Evolutionary conservation across 768 basidiomycete species (phyloP).

Genomic region (Hemileccinum rubropunctum): DNA sequence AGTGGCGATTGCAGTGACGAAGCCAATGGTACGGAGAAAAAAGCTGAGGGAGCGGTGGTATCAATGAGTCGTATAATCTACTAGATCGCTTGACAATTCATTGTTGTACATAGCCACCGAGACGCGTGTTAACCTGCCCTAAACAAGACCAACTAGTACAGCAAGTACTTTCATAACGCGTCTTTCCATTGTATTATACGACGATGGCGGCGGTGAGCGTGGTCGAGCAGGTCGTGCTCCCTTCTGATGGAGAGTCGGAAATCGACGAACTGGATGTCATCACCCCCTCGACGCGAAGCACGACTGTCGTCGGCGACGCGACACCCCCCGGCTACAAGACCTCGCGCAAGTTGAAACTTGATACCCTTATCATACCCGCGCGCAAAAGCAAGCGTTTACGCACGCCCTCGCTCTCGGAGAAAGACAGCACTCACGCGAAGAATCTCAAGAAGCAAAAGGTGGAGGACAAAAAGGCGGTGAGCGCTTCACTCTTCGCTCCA

Average conservation of each 20-base stretch:
- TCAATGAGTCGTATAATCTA: slow-evolving; percentile 4
- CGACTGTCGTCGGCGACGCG: slow-evolving; percentile 28
- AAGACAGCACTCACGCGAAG: background rate
- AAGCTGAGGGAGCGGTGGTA: slow-evolving; percentile 73
- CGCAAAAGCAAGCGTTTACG: slow-evolving; percentile 19
- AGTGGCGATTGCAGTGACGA: slow-evolving; percentile 74
- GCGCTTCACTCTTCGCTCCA: background rate
- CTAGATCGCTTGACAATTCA: background rate
- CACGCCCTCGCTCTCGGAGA: slow-evolving; percentile 4
- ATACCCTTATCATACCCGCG: slow-evolving; percentile 13
- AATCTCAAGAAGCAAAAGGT: slow-evolving; percentile 31
- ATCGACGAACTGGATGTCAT: slow-evolving; percentile 33
- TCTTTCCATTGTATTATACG: background rate
- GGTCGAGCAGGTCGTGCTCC: slow-evolving; percentile 6
- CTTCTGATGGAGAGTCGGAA: slow-evolving; percentile 12
- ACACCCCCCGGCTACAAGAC: slow-evolving; percentile 20
- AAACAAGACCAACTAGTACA: background rate
- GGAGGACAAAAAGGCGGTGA: slow-evolving; percentile 42
- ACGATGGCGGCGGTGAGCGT: slow-evolving; percentile 4
- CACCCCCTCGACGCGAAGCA: slow-evolving; percentile 23
- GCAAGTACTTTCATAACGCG: background rate
- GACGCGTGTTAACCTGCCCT: slow-evolving; percentile 29
- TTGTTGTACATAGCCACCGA: slow-evolving; percentile 11
- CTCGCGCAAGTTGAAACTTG: background rate
- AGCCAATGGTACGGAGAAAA: slow-evolving; percentile 77